These are phyloP conservation scores for Pisolithus sp. DNA, from an alignment of 768 basidiomycete species.

Conservation along the genomic window DNA sequence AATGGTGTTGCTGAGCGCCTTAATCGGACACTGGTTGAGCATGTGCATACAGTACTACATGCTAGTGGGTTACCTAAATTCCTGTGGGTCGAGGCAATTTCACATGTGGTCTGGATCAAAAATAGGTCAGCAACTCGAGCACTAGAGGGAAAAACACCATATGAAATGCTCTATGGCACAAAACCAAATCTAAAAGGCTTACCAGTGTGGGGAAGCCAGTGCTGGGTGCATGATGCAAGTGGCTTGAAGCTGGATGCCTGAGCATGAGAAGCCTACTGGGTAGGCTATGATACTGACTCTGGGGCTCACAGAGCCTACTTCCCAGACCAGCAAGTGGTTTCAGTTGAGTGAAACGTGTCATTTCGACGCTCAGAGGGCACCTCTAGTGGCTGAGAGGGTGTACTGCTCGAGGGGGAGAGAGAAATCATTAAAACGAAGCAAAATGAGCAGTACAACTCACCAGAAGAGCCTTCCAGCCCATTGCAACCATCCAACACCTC, in stretches of 20 bases:
- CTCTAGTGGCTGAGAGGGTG: too few relatives aligned
- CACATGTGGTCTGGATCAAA: neutral
- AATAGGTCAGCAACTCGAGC: neutral
- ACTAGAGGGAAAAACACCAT: neutral
- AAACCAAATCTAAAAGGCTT: neutral
- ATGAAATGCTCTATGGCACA: neutral
- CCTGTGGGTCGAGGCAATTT: constrained; percentile 13
- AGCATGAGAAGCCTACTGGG: neutral
- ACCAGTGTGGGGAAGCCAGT: neutral
- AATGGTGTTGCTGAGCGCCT: constrained; percentile 25
- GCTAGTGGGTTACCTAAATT: constrained; percentile 11
- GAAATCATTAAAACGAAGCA: too few relatives aligned
- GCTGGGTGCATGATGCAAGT: neutral
- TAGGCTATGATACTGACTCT: neutral
- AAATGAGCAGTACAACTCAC: too few relatives aligned
- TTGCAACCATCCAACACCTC: too few relatives aligned
- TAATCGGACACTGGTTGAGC: constrained; percentile 20
- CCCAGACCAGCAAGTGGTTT: neutral
- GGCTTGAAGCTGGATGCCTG: neutral
- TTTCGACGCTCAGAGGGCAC: neutral
- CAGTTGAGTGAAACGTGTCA: constrained; percentile 3
- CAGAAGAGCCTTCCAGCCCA: too few relatives aligned
- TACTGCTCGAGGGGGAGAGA: too few relatives aligned
- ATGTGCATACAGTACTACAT: constrained; percentile 17
- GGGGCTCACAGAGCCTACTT: neutral